Percentiles rank a stretch among this genome's conserved stretches.
Evolutionary conservation across 441 rosid species (phyloP).

Genomic region (Populus trichocarpa): DNA sequence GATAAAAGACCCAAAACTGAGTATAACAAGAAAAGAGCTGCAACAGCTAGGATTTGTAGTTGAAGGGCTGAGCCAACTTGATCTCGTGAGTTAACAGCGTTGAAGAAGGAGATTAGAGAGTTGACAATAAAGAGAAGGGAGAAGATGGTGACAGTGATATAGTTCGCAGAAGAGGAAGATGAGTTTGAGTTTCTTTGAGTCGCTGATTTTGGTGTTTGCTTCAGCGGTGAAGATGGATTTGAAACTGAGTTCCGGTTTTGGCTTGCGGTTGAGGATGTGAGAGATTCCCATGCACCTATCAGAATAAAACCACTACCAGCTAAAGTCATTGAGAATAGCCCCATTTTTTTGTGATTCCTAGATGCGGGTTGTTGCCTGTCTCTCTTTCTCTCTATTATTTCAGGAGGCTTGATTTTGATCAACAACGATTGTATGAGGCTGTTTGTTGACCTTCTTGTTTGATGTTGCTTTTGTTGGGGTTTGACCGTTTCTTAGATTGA

Average conservation of each 20-base stretch:
- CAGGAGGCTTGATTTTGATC: background rate
- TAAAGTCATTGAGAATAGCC: constrained; percentile 11
- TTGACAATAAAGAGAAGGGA: constrained; percentile 46
- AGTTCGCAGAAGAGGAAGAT: constrained; percentile 17
- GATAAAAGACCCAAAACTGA: constrained; percentile 40
- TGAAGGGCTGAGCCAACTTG: constrained; percentile 65
- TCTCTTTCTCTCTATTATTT: background rate
- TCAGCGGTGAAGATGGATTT: constrained; percentile 30
- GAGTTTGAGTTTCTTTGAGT: constrained; percentile 6
- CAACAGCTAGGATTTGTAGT: constrained; percentile 54
- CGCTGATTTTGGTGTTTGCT: constrained; percentile 16
- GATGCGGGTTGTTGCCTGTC: background rate
- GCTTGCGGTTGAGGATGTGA: background rate
- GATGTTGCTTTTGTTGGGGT: background rate
- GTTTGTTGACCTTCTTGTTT: background rate
- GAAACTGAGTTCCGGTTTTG: background rate
- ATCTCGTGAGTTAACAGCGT: constrained; percentile 46
- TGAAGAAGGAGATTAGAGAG: constrained; percentile 54
- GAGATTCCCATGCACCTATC: constrained; percentile 19
- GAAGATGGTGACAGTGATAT: constrained; percentile 28
- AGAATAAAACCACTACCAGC: constrained; percentile 18
- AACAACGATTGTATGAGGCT: background rate
- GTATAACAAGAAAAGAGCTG: constrained; percentile 52
- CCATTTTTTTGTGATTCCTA: constrained; percentile 8
- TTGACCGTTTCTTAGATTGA: background rate